Evolutionary conservation across 2,329 filamentous ascomycete species (phyloP).

Genomic region (Diplodia corticola): DNA sequence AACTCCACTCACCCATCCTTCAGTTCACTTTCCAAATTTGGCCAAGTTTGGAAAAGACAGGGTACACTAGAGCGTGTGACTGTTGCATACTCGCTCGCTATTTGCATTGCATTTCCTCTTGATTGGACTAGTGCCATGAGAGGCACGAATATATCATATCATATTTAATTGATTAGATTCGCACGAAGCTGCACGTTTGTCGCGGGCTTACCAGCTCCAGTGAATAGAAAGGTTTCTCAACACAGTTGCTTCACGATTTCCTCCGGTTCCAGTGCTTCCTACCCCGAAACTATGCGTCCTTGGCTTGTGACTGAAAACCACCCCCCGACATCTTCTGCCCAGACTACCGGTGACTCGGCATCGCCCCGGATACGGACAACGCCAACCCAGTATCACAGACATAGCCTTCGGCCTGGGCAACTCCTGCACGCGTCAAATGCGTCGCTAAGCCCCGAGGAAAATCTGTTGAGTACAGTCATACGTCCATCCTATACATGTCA

Average conservation of each 20-base stretch:
- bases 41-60: constrained; percentile 1
- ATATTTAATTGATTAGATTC: constrained; percentile 21
- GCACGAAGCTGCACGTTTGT: background rate
- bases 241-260: background rate
- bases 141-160: constrained; percentile 8
- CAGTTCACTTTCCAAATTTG: constrained; percentile 1
- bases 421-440: background rate
- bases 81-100: constrained; percentile 15
- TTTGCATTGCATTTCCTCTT: constrained; percentile 1
- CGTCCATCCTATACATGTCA: background rate
- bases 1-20: constrained; percentile 4
- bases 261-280: background rate
- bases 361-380: background rate
- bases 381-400: background rate
- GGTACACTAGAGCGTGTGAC: constrained; percentile 14
- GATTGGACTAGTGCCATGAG: constrained; percentile 4
- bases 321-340: background rate
- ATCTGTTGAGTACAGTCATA: background rate
- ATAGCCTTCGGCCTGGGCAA: background rate
- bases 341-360: background rate
- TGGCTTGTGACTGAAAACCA: background rate
- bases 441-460: background rate
- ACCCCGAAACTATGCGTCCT: background rate
- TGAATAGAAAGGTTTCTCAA: background rate
- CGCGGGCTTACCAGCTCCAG: background rate